These are phyloP conservation scores for Collariella sp. DNA, from an alignment of 495 filamentous ascomycete genomes.

Conservation along the genomic window DNA sequence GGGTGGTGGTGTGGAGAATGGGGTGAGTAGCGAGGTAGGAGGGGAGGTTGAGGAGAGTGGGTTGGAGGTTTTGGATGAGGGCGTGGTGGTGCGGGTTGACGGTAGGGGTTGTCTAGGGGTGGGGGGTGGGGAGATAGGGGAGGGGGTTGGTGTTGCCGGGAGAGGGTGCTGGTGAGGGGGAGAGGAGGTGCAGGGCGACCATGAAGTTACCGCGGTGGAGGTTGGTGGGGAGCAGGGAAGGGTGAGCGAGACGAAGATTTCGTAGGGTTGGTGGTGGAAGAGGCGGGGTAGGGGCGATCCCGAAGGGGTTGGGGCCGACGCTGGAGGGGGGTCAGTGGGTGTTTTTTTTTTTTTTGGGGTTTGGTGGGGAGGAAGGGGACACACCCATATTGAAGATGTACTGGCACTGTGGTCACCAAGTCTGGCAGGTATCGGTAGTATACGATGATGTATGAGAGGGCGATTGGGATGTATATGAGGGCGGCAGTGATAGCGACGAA, in stretches of 20 bases:
- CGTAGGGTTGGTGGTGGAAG: conserved; percentile 50
- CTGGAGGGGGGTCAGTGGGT: conserved; percentile 17
- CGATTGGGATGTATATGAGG: conserved; percentile 53
- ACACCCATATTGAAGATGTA: conserved; percentile 79
- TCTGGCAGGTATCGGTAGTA: conserved; percentile 79
- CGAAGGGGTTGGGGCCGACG: conserved; percentile 45
- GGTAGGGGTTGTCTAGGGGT: conserved; percentile 1
- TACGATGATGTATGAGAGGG: conserved; percentile 63
- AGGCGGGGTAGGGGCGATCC: conserved; percentile 42
- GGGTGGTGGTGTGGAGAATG: conserved; percentile 30
- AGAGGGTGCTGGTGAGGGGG: background rate
- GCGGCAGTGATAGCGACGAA: conserved; percentile 52
- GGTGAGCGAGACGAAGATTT: conserved; percentile 49
- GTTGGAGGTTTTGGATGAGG: background rate
- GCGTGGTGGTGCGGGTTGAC: background rate
- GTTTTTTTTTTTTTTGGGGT: too few species aligned
- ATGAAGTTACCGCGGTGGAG: conserved; percentile 78
- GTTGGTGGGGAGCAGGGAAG: conserved; percentile 56
- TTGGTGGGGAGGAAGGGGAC: conserved; percentile 6
- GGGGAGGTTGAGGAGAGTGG: conserved; percentile 5
- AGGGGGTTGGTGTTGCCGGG: conserved; percentile 6
- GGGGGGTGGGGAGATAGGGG: conserved; percentile 9
- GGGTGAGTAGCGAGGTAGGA: conserved; percentile 18
- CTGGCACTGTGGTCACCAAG: conserved; percentile 49
- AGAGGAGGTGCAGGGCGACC: conserved; percentile 65